Evolutionary conservation across 2,329 filamentous ascomycete species (phyloP).

Genomic region (Fusarium sp.): DNA sequence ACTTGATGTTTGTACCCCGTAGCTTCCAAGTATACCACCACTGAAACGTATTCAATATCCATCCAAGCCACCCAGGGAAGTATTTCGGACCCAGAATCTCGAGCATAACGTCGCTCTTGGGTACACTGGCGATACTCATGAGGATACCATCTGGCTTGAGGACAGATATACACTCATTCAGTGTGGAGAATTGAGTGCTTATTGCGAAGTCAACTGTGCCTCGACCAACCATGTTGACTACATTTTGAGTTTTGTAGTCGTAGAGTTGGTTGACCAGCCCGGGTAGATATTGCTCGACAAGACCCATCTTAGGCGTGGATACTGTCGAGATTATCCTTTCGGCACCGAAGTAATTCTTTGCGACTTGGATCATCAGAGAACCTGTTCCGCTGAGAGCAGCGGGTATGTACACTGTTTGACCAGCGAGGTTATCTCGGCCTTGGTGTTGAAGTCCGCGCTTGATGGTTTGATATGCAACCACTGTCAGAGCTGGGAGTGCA

Average conservation of each 20-base stretch:
- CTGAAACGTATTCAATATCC: slow-evolving; percentile 52
- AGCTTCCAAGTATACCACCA: slow-evolving; percentile 57
- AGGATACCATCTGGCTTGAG: slow-evolving; percentile 55
- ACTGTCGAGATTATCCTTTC: slow-evolving; percentile 62
- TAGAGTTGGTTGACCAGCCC: slow-evolving; percentile 62
- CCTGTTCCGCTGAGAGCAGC: slow-evolving; percentile 63
- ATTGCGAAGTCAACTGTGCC: slow-evolving; percentile 63
- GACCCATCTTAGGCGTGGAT: slow-evolving; percentile 62
- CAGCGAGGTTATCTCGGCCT: slow-evolving; percentile 55
- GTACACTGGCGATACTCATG: slow-evolving; percentile 56
- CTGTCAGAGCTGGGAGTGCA: slow-evolving; percentile 50
- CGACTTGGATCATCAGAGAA: slow-evolving; percentile 59
- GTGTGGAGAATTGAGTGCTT: slow-evolving; percentile 58
- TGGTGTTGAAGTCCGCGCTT: slow-evolving; percentile 53
- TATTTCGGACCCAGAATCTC: slow-evolving; percentile 48
- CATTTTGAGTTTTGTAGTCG: slow-evolving; percentile 60
- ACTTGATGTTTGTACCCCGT: slow-evolving; percentile 57
- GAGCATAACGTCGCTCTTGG: slow-evolving; percentile 47
- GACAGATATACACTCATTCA: slow-evolving; percentile 55
- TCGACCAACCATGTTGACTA: slow-evolving; percentile 52
- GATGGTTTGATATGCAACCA: slow-evolving; percentile 60
- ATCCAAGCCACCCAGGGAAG: slow-evolving; percentile 54
- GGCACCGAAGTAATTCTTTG: slow-evolving; percentile 62
- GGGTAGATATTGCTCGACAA: slow-evolving; percentile 56
- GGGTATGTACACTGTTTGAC: slow-evolving; percentile 64